These are phyloP conservation scores for Phaseolus coccineus DNA, from an alignment of 331 rosid species.

Conservation along the genomic window DNA sequence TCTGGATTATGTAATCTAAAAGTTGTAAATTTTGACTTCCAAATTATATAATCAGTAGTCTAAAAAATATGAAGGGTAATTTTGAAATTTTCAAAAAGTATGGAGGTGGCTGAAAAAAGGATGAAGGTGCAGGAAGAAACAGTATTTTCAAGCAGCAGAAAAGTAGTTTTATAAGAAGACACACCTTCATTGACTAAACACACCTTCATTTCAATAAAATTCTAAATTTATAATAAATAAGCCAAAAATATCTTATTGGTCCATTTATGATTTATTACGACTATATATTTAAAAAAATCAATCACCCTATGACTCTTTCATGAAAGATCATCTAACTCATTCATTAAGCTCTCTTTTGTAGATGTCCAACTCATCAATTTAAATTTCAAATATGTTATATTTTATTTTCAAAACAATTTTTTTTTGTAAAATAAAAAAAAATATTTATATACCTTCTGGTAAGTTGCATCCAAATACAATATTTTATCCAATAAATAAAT, in stretches of 20 bases:
- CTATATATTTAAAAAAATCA: too few species aligned
- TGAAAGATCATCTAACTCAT: neutral
- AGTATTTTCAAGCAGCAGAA: too few species aligned
- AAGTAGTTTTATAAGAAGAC: neutral
- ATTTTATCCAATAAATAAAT: neutral
- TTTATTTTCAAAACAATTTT: neutral
- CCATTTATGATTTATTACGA: neutral
- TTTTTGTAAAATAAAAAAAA: neutral
- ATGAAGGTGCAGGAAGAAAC: too few species aligned
- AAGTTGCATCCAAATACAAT: neutral
- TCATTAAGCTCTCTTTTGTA: neutral
- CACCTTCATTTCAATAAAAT: neutral
- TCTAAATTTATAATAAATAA: neutral
- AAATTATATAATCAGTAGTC: too few species aligned
- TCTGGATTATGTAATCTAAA: too few species aligned
- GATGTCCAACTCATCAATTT: neutral
- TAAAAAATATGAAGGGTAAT: too few species aligned
- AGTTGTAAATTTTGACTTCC: too few species aligned
- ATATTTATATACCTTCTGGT: neutral
- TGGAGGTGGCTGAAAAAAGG: too few species aligned
- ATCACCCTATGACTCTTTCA: neutral
- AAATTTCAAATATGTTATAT: neutral
- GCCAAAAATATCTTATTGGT: neutral
- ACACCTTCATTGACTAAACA: neutral
- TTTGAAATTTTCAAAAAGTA: too few species aligned